Percentiles rank a stretch among this genome's conserved stretches.
These are phyloP conservation scores for Ciborinia camelliae DNA, from an alignment of 2,329 filamentous ascomycete genomes.

Conservation along the genomic window DNA sequence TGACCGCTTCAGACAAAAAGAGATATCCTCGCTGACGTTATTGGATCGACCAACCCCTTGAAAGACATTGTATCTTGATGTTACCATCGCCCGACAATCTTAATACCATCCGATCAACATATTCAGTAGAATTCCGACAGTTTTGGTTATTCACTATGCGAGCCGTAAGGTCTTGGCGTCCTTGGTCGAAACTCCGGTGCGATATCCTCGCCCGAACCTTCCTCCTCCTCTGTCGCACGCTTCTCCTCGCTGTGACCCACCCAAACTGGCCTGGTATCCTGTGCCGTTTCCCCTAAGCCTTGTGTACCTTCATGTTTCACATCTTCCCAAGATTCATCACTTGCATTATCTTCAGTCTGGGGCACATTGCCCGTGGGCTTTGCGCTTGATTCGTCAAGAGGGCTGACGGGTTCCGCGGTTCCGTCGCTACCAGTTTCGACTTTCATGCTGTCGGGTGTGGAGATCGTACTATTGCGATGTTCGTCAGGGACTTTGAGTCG, in stretches of 20 bases:
- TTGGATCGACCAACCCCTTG: neutral
- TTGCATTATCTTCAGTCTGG: neutral
- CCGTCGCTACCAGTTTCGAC: constrained; percentile 6
- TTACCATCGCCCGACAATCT: neutral
- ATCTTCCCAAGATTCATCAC: constrained; percentile 14
- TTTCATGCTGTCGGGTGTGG: constrained; percentile 6
- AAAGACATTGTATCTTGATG: neutral
- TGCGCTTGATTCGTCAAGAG: neutral
- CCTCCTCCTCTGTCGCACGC: neutral
- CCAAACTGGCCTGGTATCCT: neutral
- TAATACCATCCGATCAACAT: neutral
- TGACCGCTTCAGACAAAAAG: neutral
- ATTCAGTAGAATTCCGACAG: no score
- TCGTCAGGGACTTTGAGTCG: neutral
- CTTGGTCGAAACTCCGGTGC: constrained; percentile 15
- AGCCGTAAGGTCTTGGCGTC: constrained; percentile 11
- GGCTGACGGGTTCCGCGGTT: neutral
- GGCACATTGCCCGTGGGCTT: neutral
- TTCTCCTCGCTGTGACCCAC: neutral
- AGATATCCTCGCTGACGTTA: neutral
- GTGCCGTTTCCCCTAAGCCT: neutral
- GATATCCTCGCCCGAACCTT: neutral
- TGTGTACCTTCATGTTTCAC: neutral
- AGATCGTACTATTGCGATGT: neutral
- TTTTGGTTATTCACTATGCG: neutral